Base-by-base conservation (phyloP, 106 monocot species). In the Dioscorea zingiberensis region DNA sequence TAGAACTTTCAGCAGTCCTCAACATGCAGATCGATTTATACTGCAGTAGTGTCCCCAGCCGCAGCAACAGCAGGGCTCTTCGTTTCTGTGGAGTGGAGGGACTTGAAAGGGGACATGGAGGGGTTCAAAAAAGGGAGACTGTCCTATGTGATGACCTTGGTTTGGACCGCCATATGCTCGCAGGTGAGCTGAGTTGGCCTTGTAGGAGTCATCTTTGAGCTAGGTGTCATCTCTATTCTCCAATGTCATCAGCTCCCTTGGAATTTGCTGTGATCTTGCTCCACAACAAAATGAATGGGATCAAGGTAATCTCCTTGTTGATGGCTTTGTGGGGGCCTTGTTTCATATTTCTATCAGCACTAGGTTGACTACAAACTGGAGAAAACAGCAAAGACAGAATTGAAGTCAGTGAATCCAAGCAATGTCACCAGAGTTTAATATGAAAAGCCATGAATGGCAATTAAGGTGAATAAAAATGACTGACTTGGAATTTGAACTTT, bases 321-420 rank as follows among this genome's bases (percentile, higher is more conserved):
- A 44, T 85, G 57, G 85, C 74, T n/a, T 17, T 85, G 0, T 85
- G 81, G 85, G n/a, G 81, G 85, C 0, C 77, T 75, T 54, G 27
- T 56, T 48, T 80, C 85, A 9, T 85, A 77, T 58, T 47, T 77
- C 48, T 85, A 85, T 30, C 85, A 85, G 49, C 57, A 81, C n/a
- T 78, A 78, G 65, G 13, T 81, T 32, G 78, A 81, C 24, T 51
- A 51, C 51, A 51, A 51, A 0, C 19, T 51, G 4, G 51, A 51
- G 18, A 51, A 51, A 19, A 19, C 4, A 51, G 19, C 8, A 51
- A 19, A 2, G 15, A 51, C 15, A 13, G 51, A 0, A 4, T 7
- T 2, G 75, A 4, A n/a, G n/a, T 21, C 7, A 18, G 51, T 0
- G 51, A 18, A 2, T 18, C 13, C 4, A 51, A 13, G 51, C n/a